Conservation (phyloP, 208 protist species). For the Crithidia thermophila region DNA sequence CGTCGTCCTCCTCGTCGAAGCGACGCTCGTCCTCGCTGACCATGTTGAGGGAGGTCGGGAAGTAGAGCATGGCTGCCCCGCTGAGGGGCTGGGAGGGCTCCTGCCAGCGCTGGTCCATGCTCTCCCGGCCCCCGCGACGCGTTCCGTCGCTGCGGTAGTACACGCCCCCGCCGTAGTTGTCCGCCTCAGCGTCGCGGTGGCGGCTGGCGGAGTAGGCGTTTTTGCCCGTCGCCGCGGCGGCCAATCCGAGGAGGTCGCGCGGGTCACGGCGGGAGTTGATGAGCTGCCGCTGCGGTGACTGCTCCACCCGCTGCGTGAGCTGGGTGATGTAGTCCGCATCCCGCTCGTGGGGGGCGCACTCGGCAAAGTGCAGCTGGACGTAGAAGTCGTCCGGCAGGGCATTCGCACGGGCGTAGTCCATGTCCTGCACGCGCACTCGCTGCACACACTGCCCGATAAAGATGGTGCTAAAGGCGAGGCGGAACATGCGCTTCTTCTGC, state of each 20-base stretch:
- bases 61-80: constrained; percentile 38
- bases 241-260: constrained; percentile 23
- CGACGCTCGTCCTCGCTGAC: constrained; percentile 54
- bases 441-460: constrained; percentile 68
- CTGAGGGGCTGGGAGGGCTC: constrained; percentile 33
- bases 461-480: constrained; percentile 81
- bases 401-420: constrained; percentile 70
- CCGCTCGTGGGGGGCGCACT: constrained; percentile 23
- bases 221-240: background rate
- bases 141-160: constrained; percentile 70
- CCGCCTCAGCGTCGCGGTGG: constrained; percentile 11
- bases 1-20: constrained; percentile 66
- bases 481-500: constrained; percentile 50
- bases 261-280: constrained; percentile 47
- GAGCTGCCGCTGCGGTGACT: constrained; percentile 61
- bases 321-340: constrained; percentile 60
- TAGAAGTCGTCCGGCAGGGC: constrained; percentile 66
- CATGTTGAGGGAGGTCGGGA: constrained; percentile 48
- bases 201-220: constrained; percentile 26
- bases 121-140: constrained; percentile 15
- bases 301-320: constrained; percentile 63
- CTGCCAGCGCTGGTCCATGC: constrained; percentile 23
- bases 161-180: constrained; percentile 36
- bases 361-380: constrained; percentile 63
- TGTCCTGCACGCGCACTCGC: constrained; percentile 60